Evolutionary conservation across 2,329 filamentous ascomycete genomes (phyloP), one percentile per base, ranked within the genome.

Genomic region (Botrytis fragariae): DNA sequence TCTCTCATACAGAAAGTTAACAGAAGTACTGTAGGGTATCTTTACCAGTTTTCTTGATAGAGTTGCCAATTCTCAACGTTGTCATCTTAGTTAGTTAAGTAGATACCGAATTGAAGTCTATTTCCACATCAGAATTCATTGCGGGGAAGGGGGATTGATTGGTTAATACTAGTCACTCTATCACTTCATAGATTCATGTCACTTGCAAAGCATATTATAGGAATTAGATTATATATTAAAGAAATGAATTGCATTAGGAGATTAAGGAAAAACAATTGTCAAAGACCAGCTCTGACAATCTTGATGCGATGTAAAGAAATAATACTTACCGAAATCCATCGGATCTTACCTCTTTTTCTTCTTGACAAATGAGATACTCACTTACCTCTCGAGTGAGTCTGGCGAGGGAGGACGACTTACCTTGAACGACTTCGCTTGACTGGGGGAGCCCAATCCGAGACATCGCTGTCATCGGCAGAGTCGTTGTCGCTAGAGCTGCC

Each of bases 281-380:
- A 68, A 37, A 68, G 48, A 42, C 48, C 48, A 39, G 65, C 65
- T 68, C 65, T 32, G 29, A 42, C 48, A 42, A 57, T 57, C 4
- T 57, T 65, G 48, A 57, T 32, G 48, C 9, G 48, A 57, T 57
- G 51, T 25, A 69, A 69, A 57, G 48, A 59, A 44, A 69, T 3
- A 69, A 69, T 9, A 32, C 48, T 42, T 54, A 67, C 45, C 35
- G 22, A 51, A 48, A n/a, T 67, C 8, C n/a, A 16, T 35, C 22
- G 14, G 3, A 8, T 35, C 29, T 67, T 57, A 44, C 65, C 37
- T 29, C 48, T 57, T 32, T 35, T 32, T 57, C 10, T 39, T 14
- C 32, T 54, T 29, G 10, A 22, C 22, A 8, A 14, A 67, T 69
- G 65, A 69, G 48, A 68, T 68, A 59, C 16, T 57, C 48, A 57